These are phyloP conservation scores for Vigna mungo DNA, from an alignment of 306 rosid species.

Conservation along the genomic window DNA sequence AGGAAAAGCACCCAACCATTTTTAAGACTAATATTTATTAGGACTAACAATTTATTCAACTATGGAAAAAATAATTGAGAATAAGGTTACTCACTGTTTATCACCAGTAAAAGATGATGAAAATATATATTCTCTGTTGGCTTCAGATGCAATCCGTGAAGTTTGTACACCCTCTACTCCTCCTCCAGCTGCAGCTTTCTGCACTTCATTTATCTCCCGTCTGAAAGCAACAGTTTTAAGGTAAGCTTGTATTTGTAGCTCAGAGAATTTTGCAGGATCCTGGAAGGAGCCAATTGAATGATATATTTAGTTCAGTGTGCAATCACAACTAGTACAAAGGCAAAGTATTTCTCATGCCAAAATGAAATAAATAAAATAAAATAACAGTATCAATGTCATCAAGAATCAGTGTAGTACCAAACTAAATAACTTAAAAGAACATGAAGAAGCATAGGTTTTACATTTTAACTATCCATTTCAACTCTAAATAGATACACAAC, in stretches of 20 bases:
- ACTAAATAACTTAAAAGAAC: constrained; percentile 33
- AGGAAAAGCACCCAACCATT: constrained; percentile 17
- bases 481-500: not conserved
- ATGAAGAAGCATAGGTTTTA: not conserved
- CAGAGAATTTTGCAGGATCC: constrained; percentile 94
- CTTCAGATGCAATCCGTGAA: constrained; percentile 93
- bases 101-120: constrained; percentile 93
- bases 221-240: constrained; percentile 98
- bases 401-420: not conserved
- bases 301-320: not conserved
- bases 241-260: constrained; percentile 93
- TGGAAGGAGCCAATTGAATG: constrained; percentile 54
- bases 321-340: constrained; percentile 28
- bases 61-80: constrained; percentile 29
- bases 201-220: constrained; percentile 90
- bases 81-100: constrained; percentile 70
- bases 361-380: not conserved
- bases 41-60: constrained; percentile 16
- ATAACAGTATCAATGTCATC: constrained; percentile 30
- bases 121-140: constrained; percentile 89
- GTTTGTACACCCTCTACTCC: constrained; percentile 86
- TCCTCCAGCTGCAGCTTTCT: constrained; percentile 85
- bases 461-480: too few relatives aligned
- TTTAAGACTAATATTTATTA: constrained; percentile 8
- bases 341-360: constrained; percentile 17